Evolutionary conservation across 352 stramenopile species (phyloP), one percentile per base, ranked within the genome.

Genomic region (Plasmopara muralis): DNA sequence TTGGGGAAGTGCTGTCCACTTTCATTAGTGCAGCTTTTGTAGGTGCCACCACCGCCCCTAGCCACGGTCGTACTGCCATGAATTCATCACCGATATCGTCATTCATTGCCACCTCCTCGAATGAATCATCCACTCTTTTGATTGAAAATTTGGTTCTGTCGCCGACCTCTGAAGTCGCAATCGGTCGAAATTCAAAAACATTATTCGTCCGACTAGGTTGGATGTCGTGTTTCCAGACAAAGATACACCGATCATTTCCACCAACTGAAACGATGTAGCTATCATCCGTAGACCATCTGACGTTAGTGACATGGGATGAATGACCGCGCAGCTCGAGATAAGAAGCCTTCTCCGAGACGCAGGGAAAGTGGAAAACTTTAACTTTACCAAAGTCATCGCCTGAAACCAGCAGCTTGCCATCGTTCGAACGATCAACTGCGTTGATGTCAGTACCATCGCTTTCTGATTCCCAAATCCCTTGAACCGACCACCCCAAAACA

Each of bases 331-430:
- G 43, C 53, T 81, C 75, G 6, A 77, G 56, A 16, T 62, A 79
- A 7, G 77, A 70, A 25, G 72, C 63, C 20, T 77, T 84, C 38
- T 83, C 72, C 2, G 77, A 48, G 4, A 68, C 70, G 50, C 80
- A 88, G 30, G 88, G 88, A 53, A 91, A 95, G 13, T 70, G 68
- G 47, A 95, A 96, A n/a, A 96, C 52, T 43, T 95, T 96, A 14
- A 97, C 65, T 13, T 89, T 85, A 18, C 81, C 76, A 47, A 72
- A 78, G 54, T 96, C 86, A 48, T 95, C 87, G 0, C 83, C 88
- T 0, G 81, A 92, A 5, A 65, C 81, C 14, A 96, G 39, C 2
- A 83, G 55, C 12, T 67, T 74, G 6, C 76, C 67, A 30, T 89
- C 77, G 25, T 79, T 80, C 4, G 78, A 83, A 16, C 78, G 68